Base-by-base conservation (phyloP, 306 rosid species). In the Mimosa bimucronata region DNA sequence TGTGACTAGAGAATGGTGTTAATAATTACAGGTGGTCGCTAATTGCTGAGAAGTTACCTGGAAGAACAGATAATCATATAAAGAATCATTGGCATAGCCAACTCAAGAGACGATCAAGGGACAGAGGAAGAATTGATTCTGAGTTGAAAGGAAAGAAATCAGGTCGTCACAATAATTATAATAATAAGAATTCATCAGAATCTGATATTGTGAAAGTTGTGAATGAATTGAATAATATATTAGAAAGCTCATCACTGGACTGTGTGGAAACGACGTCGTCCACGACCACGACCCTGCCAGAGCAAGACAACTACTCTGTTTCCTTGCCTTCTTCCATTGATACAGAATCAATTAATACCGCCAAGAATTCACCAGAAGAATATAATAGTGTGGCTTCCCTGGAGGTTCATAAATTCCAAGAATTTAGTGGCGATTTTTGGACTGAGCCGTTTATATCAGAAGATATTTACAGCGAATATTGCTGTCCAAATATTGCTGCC, bases 61-160 rank as follows among this genome's bases (percentile, higher is more conserved):
- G 97, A 69, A 90, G 98, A 87, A 90, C 93, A 0, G 94, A 93
- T 78, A 91, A 91, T 37, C 91, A 90, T 55, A 82, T 93, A 48
- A 91, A 93, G 81, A 93, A 90, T 46, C 82, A 86, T 2, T 93
- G 94, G 94, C 91, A 91, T 58, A 93, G 92, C 53, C 83, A 79
- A 80, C 78, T 93, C 8, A 87, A 87, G 84, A 91, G 85, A 79
- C 65, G 72, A 52, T 3, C 11, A 25, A 50, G 31, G 42, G 29
- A 25, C 15, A 74, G 72, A 2, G 46, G 30, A 41, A 37, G 40
- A n/a, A 66, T 12, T 16, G 12, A 68, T 38, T 60, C 30, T 53
- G 78, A 76, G 40, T 8, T 30, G 69, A 30, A 7, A 15, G 42
- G 41, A 4, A 30, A 64, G 18, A 60, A 77, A n/a, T 8, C 61